These are phyloP conservation scores for Penicillium fimorum DNA, from an alignment of 495 filamentous ascomycete genomes.

Conservation along the genomic window DNA sequence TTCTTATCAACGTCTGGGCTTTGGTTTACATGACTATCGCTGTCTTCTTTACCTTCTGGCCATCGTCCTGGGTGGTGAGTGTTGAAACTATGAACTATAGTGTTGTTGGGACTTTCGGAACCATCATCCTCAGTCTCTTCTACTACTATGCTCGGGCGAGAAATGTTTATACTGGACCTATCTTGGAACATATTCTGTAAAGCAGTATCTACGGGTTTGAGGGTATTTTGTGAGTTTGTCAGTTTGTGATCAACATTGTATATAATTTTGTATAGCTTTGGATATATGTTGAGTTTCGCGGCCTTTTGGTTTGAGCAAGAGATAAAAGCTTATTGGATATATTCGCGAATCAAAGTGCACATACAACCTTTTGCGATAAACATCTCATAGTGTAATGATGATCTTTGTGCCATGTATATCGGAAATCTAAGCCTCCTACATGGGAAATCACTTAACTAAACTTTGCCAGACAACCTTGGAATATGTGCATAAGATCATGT, in stretches of 20 bases:
- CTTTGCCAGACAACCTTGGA: too few species aligned
- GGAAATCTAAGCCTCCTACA: background rate
- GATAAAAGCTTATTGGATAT: background rate
- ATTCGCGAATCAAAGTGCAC: background rate
- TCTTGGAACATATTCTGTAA: conserved; percentile 33
- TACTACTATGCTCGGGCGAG: conserved; percentile 48
- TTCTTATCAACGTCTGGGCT: conserved; percentile 31
- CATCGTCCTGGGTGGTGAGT: conserved; percentile 31
- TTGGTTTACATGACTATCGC: conserved; percentile 47
- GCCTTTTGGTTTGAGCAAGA: background rate
- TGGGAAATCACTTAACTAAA: background rate
- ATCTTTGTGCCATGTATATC: background rate
- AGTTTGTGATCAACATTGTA: background rate
- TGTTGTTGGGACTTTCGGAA: conserved; percentile 39
- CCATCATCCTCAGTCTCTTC: conserved; percentile 42
- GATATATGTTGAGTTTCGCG: background rate
- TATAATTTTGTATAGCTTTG: background rate
- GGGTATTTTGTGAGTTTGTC: background rate
- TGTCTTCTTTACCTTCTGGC: conserved; percentile 55
- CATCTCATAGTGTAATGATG: background rate
- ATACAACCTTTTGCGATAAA: background rate
- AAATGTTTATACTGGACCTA: conserved; percentile 46
- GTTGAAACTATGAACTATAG: conserved; percentile 47
- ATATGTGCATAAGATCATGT: background rate
- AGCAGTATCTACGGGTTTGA: background rate